These are phyloP conservation scores for Speleostelium caveatum DNA, from an alignment of 78 protist species.

Conservation along the genomic window DNA sequence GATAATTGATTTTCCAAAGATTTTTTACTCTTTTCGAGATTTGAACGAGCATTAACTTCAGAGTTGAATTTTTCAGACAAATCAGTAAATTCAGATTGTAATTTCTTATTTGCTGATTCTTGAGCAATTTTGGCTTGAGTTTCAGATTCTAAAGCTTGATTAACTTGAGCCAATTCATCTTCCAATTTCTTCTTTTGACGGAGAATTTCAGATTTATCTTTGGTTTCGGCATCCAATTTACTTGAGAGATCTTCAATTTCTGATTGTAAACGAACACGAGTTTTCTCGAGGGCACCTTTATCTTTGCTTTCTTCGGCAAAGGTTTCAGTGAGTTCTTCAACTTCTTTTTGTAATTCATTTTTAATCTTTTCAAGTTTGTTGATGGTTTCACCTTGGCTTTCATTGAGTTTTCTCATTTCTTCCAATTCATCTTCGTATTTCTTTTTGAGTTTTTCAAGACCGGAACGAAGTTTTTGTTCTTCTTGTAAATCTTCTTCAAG, in stretches of 20 bases:
- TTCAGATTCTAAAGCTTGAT: conserved; percentile 54
- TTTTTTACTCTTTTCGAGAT: conserved; percentile 73
- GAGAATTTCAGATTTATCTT: conserved; percentile 55
- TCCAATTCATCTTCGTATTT: conserved; percentile 84
- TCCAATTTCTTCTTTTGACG: conserved; percentile 81
- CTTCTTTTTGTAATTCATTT: conserved; percentile 57
- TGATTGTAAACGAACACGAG: conserved; percentile 69
- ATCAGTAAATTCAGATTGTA: conserved; percentile 73
- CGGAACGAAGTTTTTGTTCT: conserved; percentile 64
- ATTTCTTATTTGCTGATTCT: conserved; percentile 77
- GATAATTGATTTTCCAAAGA: conserved; percentile 50
- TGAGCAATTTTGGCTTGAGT: conserved; percentile 64
- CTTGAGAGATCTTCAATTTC: conserved; percentile 64
- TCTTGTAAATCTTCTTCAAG: conserved; percentile 78
- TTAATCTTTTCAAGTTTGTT: conserved; percentile 78
- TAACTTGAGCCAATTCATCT: conserved; percentile 72
- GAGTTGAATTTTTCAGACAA: conserved; percentile 72
- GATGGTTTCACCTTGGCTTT: conserved; percentile 63
- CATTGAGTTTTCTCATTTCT: conserved; percentile 75
- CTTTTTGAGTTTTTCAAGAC: conserved; percentile 80
- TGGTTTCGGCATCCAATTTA: conserved; percentile 56
- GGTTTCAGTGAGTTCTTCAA: conserved; percentile 74
- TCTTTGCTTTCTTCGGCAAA: conserved; percentile 66
- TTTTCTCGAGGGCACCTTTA: conserved; percentile 83
- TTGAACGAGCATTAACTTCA: conserved; percentile 7